Conservation (phyloP, 768 basidiomycete genomes). For the Agrocybe pediades region DNA sequence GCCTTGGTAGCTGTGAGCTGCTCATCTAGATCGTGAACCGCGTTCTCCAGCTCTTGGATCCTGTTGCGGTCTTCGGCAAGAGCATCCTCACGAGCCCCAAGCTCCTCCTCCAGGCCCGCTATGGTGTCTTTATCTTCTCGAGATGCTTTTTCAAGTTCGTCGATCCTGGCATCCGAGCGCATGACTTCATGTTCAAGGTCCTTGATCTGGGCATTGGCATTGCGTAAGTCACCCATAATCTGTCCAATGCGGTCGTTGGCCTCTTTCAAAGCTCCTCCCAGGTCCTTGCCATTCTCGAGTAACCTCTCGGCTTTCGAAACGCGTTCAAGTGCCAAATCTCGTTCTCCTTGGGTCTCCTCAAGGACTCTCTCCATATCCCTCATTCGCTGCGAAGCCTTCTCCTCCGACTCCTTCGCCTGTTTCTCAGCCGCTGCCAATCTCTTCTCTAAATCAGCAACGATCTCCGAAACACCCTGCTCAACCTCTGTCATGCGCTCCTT, state of each 20-base stretch:
- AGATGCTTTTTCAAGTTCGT: slow-evolving; percentile 58
- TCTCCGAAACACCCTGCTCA: slow-evolving; percentile 66
- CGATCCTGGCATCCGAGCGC: slow-evolving; percentile 50
- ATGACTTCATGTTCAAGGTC: slow-evolving; percentile 65
- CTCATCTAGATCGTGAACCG: slow-evolving; percentile 39
- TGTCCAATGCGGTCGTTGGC: slow-evolving; percentile 62
- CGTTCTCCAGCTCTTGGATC: slow-evolving; percentile 33
- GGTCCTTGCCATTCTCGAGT: slow-evolving; percentile 64
- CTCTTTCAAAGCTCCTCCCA: slow-evolving; percentile 66
- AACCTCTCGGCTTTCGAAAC: slow-evolving; percentile 65
- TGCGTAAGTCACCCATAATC: slow-evolving; percentile 59
- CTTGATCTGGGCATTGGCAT: slow-evolving; percentile 57
- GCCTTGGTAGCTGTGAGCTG: slow-evolving; percentile 51
- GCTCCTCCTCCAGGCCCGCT: slow-evolving; percentile 45
- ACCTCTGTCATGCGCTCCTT: slow-evolving; percentile 72
- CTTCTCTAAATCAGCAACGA: slow-evolving; percentile 65
- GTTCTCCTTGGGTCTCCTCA: slow-evolving; percentile 48
- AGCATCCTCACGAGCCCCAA: slow-evolving; percentile 38
- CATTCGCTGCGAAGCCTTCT: slow-evolving; percentile 34
- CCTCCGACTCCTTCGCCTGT: slow-evolving; percentile 39
- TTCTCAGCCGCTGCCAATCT: slow-evolving; percentile 56
- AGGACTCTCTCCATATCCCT: slow-evolving; percentile 51
- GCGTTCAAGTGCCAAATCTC: slow-evolving; percentile 57
- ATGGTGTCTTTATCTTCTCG: slow-evolving; percentile 51
- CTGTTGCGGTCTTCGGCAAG: slow-evolving; percentile 30